Percentiles rank a stretch among this genome's conserved stretches.
These are phyloP conservation scores for Tricholoma saponaceum DNA, from an alignment of 768 basidiomycete genomes.

Conservation along the genomic window DNA sequence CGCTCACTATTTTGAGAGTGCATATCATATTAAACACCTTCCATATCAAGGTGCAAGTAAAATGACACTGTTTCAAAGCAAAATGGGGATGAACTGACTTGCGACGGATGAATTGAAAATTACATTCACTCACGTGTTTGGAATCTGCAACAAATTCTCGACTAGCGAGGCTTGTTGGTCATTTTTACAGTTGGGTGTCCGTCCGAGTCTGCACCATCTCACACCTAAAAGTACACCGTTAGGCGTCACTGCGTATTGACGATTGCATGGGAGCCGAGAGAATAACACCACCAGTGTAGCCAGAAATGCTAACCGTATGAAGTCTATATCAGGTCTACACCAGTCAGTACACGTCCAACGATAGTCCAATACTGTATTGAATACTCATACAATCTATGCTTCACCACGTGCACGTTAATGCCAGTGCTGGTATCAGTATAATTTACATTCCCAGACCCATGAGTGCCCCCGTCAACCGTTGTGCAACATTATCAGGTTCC, in stretches of 20 bases:
- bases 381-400: background rate
- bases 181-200: background rate
- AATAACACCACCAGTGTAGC: no score
- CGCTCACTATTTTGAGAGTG: no score
- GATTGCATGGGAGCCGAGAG: no score
- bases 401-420: no score
- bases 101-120: no score
- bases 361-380: no score
- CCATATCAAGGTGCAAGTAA: background rate
- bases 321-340: background rate
- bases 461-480: constrained; percentile 60
- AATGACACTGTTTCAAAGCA: background rate
- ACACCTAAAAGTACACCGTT: no score
- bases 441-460: constrained; percentile 45
- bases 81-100: no score
- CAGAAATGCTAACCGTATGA: background rate
- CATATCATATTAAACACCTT: background rate
- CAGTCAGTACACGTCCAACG: background rate
- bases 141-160: background rate
- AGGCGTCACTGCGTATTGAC: no score
- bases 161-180: background rate
- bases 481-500: constrained; percentile 80
- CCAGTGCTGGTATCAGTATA: background rate
- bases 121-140: no score
- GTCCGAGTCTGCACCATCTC: no score